Conservation (phyloP, 192 early-diverging fungal species). For the Coemansia sp. region DNA sequence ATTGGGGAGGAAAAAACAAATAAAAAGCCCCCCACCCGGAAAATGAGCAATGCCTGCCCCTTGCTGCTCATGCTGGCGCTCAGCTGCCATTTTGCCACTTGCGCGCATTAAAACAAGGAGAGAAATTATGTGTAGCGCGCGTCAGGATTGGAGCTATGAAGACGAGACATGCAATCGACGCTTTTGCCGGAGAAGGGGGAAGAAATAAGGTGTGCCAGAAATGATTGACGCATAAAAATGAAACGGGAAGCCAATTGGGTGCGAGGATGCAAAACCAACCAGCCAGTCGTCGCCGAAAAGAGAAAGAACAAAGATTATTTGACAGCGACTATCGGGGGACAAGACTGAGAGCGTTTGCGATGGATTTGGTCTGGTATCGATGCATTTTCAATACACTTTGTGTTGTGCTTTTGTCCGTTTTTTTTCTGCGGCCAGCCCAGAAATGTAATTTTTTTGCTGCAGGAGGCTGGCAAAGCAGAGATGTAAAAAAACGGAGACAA, state of each 20-base stretch:
- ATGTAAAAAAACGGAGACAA: too few species aligned
- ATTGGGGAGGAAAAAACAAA: too few species aligned
- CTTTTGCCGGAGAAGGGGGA: too few species aligned
- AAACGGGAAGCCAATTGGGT: constrained; percentile 4
- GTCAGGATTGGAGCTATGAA: too few species aligned
- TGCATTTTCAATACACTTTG: constrained; percentile 7
- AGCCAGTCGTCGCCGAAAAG: background rate
- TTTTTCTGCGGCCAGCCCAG: background rate
- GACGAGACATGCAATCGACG: too few species aligned
- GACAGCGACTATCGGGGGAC: background rate
- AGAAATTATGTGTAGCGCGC: too few species aligned
- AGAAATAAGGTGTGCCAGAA: constrained; percentile 1
- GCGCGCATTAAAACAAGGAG: too few species aligned
- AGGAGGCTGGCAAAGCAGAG: background rate
- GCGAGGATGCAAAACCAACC: background rate
- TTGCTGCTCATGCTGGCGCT: too few species aligned
- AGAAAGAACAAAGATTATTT: background rate
- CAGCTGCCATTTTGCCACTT: too few species aligned
- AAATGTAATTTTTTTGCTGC: background rate
- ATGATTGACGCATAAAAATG: constrained; percentile 8
- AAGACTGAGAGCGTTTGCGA: background rate
- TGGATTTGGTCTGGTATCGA: constrained; percentile 1
- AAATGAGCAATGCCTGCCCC: too few species aligned
- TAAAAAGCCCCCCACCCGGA: too few species aligned
- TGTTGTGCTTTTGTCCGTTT: background rate